Evolutionary conservation across 345 rosid genomes (phyloP), one percentile per base, ranked within the genome.

Genomic region (Microthlaspi erraticum): DNA sequence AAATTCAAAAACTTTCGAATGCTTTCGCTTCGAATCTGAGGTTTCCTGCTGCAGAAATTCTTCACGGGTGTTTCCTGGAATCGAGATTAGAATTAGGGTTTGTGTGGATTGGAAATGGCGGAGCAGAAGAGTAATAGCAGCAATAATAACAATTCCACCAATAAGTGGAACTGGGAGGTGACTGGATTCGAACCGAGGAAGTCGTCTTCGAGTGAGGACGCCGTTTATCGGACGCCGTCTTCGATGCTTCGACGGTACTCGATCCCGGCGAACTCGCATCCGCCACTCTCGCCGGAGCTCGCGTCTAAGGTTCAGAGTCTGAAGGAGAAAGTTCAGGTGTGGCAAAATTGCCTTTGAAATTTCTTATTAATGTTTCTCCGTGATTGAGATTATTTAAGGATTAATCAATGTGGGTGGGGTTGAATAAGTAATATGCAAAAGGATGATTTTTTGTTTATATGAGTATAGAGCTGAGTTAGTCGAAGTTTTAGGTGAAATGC

Each of bases 121-220:
- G 96, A 91, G 81, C 86, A 80, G 79, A 87, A 78, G 76, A 74
- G 64, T 37, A 64, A 55, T 62, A 54, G 53, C 8, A 54, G 53
- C 8, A 63, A 18, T 38, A 26, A 26, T 26, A 26, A 26, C 29
- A 26, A 26, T 26, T 26, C 29, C 29, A 81, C 73, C 76, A 88
- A 61, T 85, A 73, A 83, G 68, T 91, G 98, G 97, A 93, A 84
- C 85, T 89, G 97, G 98, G 97, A 93, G 83, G 97, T 94, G 70
- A 81, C 75, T 77, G 99, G 99, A 16, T 94, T 94, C 82, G 87
- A 93, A 83, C 89, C 91, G 2, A 81, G 85, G 81, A 79, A 81
- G 81, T 73, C 84, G 2, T 74, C 88, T n/a, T 69, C 77, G 43
- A 45, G 44, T 62, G 86, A 79, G 46, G 77, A 48, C 6, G 83